phyloP scores from a whole-genome alignment of 2,329 filamentous ascomycete species.

The Cyphellophora attinorum region DNA sequence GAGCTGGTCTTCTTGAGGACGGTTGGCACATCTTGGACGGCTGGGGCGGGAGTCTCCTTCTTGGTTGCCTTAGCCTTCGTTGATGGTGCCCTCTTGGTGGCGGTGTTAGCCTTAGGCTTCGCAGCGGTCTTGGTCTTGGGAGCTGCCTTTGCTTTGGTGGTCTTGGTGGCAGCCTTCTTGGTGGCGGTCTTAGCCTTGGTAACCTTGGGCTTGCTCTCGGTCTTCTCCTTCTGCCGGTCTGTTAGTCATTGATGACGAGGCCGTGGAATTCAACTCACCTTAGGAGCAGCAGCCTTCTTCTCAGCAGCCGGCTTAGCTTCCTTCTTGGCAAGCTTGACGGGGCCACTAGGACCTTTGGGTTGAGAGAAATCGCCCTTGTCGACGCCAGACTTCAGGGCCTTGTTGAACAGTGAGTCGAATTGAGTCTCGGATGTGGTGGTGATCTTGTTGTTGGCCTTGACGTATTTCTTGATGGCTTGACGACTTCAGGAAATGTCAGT shows the following conservation, averaged over 20 bases:
- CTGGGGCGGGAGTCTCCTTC: constrained; percentile 45
- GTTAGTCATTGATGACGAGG: constrained; percentile 3
- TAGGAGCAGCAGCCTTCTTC: constrained; percentile 23
- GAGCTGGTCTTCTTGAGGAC: constrained; percentile 75
- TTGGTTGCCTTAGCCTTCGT: constrained; percentile 19
- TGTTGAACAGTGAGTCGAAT: constrained; percentile 74
- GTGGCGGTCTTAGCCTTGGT: constrained; percentile 22
- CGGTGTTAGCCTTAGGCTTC: constrained; percentile 44
- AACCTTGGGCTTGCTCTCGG: constrained; percentile 17
- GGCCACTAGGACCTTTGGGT: constrained; percentile 67
- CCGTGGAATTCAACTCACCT: constrained; percentile 15
- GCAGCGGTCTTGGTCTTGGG: constrained; percentile 42
- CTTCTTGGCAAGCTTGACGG: constrained; percentile 89
- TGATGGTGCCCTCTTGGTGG: constrained; percentile 29
- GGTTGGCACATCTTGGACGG: constrained; percentile 59
- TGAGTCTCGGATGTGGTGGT: constrained; percentile 42
- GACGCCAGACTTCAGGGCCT: constrained; percentile 69
- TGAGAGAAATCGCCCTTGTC: constrained; percentile 80
- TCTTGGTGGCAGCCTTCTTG: constrained; percentile 30
- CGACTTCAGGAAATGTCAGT: constrained; percentile 41
- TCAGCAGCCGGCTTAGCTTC: constrained; percentile 39
- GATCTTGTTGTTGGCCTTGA: constrained; percentile 65
- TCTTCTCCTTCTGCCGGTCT: constrained; percentile 18
- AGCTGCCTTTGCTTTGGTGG: constrained; percentile 40
- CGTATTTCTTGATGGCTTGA: constrained; percentile 67